Evolutionary conservation across 257 asterid species (phyloP).

Genomic region (Solanum medicagineum): DNA sequence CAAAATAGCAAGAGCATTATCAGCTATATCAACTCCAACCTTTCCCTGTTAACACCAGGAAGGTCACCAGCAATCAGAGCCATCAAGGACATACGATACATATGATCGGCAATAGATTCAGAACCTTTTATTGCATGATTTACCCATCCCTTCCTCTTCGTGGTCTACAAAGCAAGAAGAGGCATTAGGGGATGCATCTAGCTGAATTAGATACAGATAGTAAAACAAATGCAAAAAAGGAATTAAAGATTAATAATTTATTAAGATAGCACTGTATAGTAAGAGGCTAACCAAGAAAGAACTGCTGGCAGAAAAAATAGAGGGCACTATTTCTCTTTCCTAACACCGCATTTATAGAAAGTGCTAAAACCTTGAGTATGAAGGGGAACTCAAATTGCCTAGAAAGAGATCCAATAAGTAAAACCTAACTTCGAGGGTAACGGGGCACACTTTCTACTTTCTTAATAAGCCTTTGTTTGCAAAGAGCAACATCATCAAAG

Average conservation of each 20-base stretch:
- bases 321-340: not conserved
- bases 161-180: slow-evolving; percentile 32
- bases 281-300: not conserved
- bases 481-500: not conserved
- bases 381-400: not conserved
- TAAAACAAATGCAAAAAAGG: not conserved
- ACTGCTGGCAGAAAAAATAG: not conserved
- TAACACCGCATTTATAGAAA: not conserved
- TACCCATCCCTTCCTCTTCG: slow-evolving; percentile 94
- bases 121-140: slow-evolving; percentile 81
- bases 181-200: not conserved
- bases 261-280: not conserved
- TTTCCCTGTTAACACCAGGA: slow-evolving; percentile 87
- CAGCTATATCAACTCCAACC: slow-evolving; percentile 29
- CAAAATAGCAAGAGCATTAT: not conserved
- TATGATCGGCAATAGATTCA: slow-evolving; percentile 95
- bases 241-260: not conserved
- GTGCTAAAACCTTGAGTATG: not conserved
- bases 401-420: not conserved
- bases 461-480: not conserved
- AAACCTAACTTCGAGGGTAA: not conserved
- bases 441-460: not conserved
- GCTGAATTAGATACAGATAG: not conserved
- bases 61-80: slow-evolving; percentile 74
- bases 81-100: slow-evolving; percentile 96